Conservation (phyloP, 495 filamentous ascomycete genomes). For the Neurospora sp. region DNA sequence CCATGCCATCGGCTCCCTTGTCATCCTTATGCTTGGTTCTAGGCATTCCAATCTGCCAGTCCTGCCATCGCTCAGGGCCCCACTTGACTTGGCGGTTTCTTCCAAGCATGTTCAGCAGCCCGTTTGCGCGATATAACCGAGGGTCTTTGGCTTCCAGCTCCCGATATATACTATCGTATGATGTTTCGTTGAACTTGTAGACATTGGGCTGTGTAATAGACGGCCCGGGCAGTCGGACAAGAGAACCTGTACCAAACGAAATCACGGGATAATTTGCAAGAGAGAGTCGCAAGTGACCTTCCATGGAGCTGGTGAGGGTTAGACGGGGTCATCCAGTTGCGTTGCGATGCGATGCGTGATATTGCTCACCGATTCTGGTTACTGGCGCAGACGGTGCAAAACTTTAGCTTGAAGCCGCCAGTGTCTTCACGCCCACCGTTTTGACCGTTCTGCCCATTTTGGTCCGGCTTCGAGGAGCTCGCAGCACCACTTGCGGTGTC, state of each 20-base stretch:
- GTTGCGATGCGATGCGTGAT: not conserved
- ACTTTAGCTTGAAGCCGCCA: constrained; percentile 69
- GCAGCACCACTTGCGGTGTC: constrained; percentile 24
- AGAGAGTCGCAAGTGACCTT: constrained; percentile 86
- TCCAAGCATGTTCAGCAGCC: constrained; percentile 88
- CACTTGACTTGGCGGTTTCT: constrained; percentile 87
- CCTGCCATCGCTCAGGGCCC: constrained; percentile 95
- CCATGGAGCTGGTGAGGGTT: constrained; percentile 63
- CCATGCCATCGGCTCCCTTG: constrained; percentile 65
- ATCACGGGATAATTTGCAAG: constrained; percentile 85
- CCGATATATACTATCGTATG: constrained; percentile 84
- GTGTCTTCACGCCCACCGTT: constrained; percentile 31
- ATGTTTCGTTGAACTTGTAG: constrained; percentile 91
- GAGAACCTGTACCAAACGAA: constrained; percentile 93
- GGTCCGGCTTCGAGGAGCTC: constrained; percentile 14
- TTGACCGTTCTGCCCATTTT: constrained; percentile 8
- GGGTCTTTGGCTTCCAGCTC: constrained; percentile 80
- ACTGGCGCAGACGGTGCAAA: constrained; percentile 97
- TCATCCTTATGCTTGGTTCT: constrained; percentile 55
- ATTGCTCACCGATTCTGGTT: constrained; percentile 77
- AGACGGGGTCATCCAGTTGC: not conserved
- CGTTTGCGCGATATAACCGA: constrained; percentile 82
- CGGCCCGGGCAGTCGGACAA: constrained; percentile 89
- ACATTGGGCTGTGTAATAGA: constrained; percentile 89
- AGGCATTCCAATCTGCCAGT: constrained; percentile 85